phyloP scores from a whole-genome alignment of 148 eudicot species.

The Chenopodium album region DNA sequence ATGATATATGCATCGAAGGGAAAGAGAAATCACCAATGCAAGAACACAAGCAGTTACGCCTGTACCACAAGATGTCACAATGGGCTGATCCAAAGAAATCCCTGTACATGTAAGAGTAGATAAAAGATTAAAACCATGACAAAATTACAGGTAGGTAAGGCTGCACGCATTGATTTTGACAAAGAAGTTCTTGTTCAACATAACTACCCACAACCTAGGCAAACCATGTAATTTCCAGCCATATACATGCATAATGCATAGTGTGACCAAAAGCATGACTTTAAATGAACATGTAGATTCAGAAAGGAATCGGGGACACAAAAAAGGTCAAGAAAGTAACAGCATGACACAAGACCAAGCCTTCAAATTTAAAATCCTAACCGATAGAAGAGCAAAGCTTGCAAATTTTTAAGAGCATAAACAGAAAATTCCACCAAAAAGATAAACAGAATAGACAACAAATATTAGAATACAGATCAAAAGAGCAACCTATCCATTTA shows the following conservation, averaged over 20 bases:
- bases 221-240: neutral
- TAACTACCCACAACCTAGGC: neutral
- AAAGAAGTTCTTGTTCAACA: neutral
- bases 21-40: constrained; percentile 55
- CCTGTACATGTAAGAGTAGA: constrained; percentile 38
- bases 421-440: neutral
- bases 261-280: neutral
- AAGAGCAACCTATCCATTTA: neutral
- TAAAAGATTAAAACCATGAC: neutral
- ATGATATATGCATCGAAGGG: constrained; percentile 7
- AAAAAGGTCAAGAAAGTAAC: neutral
- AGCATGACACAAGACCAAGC: neutral
- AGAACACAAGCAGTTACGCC: constrained; percentile 95
- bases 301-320: neutral
- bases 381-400: neutral
- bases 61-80: constrained; percentile 83
- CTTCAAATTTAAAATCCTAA: neutral
- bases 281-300: neutral
- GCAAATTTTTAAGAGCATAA: neutral
- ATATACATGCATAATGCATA: neutral
- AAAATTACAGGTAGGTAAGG: neutral
- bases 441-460: neutral
- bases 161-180: neutral
- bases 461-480: neutral
- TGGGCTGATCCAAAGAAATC: constrained; percentile 64